Base-by-base conservation (phyloP, 192 early-diverging fungal genomes). In the Powellomyces hirtus region DNA sequence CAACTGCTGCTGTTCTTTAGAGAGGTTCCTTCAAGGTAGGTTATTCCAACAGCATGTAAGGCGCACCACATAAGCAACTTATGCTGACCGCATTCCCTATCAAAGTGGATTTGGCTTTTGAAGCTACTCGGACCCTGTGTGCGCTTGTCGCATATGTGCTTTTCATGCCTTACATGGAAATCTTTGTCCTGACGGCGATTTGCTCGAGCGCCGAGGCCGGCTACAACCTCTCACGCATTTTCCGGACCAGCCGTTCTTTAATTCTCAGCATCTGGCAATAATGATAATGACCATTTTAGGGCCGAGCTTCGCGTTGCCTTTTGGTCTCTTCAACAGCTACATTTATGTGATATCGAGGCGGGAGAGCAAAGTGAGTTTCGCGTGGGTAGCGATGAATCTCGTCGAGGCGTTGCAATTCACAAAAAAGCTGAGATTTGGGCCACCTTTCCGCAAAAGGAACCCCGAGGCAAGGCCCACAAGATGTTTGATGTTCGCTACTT, bases 31-130 rank as follows among this genome's bases (percentile, higher is more conserved):
- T n/a, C n/a, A n/a, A n/a, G n/a, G n/a, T n/a, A n/a, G n/a, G n/a
- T n/a, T n/a, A n/a, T n/a, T n/a, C n/a, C n/a, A n/a, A n/a, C n/a
- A n/a, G n/a, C n/a, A n/a, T n/a, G n/a, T n/a, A n/a, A n/a, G n/a
- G n/a, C n/a, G n/a, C n/a, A n/a, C n/a, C n/a, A n/a, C n/a, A n/a
- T n/a, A n/a, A n/a, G n/a, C n/a, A n/a, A n/a, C n/a, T n/a, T n/a
- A n/a, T n/a, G n/a, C n/a, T n/a, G n/a, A n/a, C n/a, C n/a, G n/a
- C n/a, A n/a, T n/a, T n/a, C n/a, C n/a, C n/a, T n/a, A n/a, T n/a
- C n/a, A n/a, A n/a, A 59, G 57, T 59, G 57, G 57, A 59, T 59
- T 5, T 59, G 57, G 57, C 57, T 33, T 13, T 24, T 59, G 10
- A 35, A 34, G 6, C 6, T 59, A 5, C 57, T 59, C 57, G 57